Evolutionary conservation across 192 early-diverging fungal species (phyloP), one percentile per base, ranked within the genome.

Genomic region (Allomyces macrogynus): DNA sequence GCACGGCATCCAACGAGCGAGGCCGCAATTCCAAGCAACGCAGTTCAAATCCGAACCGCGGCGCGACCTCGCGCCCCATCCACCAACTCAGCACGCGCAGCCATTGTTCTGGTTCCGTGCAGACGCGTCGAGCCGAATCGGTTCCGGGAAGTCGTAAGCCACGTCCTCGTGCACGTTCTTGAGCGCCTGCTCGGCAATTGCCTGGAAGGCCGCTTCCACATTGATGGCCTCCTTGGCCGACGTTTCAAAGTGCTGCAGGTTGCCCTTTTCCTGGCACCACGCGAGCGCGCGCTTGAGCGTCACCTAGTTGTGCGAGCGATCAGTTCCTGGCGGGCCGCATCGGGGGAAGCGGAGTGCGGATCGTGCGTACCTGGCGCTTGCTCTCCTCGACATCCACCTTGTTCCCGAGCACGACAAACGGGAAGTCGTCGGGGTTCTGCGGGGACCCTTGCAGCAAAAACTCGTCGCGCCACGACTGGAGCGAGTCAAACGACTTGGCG

Each of bases 321-420:
- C 24, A 62, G 24, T 42, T 26, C 24, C 14, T 66, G 22, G 5
- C 67, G 23, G 1, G 26, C 66, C 67, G 3, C 67, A 65, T 24
- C 24, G 10, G 44, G 23, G 24, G 61, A n/a, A n/a, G 10, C 3
- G 42, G 20, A 26, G 24, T 60, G 23, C 43, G 22, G 43, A 40
- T 23, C 2, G 4, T 27, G 26, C 26, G 4, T 27, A 27, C 26
- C 40, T 24, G 43, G 62, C 92, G 74, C 75, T 87, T 89, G 43
- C 80, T 80, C 69, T 97, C 93, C 70, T 97, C 96, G 72, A 99
- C 76, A 73, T 99, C 96, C 61, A 99, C 83, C 81, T 99, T 99
- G 80, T 99, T 99, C 62, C 95, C 96, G n/a, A 99, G 76, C 18
- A 99, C 91, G 62, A 99, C 90, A 79, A 99, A 99, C 44, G 96